phyloP scores from a whole-genome alignment of 176 grass and related monocot genomes.

The Musa schizocarpa region DNA sequence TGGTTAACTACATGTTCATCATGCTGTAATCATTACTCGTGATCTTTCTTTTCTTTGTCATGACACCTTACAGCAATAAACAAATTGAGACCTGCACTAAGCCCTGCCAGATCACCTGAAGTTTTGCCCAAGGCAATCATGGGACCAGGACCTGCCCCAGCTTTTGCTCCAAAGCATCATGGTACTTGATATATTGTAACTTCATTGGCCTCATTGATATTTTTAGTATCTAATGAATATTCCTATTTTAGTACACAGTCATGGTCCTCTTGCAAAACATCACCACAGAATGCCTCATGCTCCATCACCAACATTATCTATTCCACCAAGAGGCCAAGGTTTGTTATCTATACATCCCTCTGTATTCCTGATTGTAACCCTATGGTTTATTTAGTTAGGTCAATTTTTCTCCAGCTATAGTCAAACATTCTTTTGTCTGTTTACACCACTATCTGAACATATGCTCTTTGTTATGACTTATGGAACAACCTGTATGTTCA shows the following conservation, averaged over 20 bases:
- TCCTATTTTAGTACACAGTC: slow-evolving; percentile 17
- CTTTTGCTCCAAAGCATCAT: slow-evolving; percentile 41
- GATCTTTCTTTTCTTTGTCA: slow-evolving; percentile 3
- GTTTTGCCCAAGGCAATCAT: neutral
- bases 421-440: neutral
- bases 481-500: slow-evolving; percentile 24
- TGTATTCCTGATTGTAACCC: neutral
- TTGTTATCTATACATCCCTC: slow-evolving; percentile 4
- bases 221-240: slow-evolving; percentile 15
- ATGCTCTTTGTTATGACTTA: neutral
- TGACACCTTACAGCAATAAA: slow-evolving; percentile 23
- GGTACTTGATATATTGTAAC: slow-evolving; percentile 34
- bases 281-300: slow-evolving; percentile 33
- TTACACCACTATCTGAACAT: neutral
- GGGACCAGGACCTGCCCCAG: slow-evolving; percentile 35
- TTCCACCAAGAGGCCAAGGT: slow-evolving; percentile 41
- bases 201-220: neutral
- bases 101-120: slow-evolving; percentile 33
- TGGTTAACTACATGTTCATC: slow-evolving; percentile 6
- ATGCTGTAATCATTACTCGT: slow-evolving; percentile 6
- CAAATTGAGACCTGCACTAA: slow-evolving; percentile 28
- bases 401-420: neutral
- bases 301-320: slow-evolving; percentile 37
- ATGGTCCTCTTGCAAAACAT: slow-evolving; percentile 34
- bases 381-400: neutral